These are phyloP conservation scores for Funneliformis geosporum DNA, from an alignment of 192 early-diverging fungal genomes.

Conservation along the genomic window DNA sequence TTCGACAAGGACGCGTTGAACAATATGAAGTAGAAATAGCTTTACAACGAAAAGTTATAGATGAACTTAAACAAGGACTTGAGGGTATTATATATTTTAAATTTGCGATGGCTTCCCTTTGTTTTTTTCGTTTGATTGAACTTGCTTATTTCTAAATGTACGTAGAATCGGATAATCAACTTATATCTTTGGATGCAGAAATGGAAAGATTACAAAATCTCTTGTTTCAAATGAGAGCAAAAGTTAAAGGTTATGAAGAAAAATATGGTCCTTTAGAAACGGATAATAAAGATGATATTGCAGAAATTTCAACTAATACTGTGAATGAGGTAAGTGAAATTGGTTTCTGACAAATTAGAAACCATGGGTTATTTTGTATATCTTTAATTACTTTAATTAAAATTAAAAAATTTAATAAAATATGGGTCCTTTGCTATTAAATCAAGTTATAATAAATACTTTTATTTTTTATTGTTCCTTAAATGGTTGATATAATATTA, in stretches of 20 bases:
- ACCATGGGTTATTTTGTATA: too few species aligned
- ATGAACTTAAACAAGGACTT: constrained; percentile 33
- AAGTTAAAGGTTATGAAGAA: constrained; percentile 25
- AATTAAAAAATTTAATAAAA: too few species aligned
- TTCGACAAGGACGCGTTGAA: constrained; percentile 36
- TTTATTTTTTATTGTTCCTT: too few species aligned
- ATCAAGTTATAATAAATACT: too few species aligned
- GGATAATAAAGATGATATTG: constrained; percentile 3
- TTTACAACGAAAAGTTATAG: constrained; percentile 34
- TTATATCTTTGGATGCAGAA: constrained; percentile 29
- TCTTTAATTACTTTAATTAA: too few species aligned
- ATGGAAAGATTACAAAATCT: constrained; percentile 34
- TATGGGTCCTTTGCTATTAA: too few species aligned
- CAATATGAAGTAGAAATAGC: constrained; percentile 38
- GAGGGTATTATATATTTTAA: constrained; percentile 24
- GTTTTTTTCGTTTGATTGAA: background rate
- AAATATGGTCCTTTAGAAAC: constrained; percentile 9
- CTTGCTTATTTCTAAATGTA: background rate
- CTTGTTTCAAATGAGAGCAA: constrained; percentile 23
- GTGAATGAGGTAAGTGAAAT: background rate
- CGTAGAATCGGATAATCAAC: constrained; percentile 32
- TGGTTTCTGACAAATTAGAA: too few species aligned
- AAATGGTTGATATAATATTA: too few species aligned
- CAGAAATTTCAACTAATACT: background rate
- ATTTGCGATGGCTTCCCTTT: background rate